Percentiles rank a stretch among this genome's conserved stretches.
Conservation (phyloP, 169 alveolate genomes). For the Eimeria acervulina region DNA sequence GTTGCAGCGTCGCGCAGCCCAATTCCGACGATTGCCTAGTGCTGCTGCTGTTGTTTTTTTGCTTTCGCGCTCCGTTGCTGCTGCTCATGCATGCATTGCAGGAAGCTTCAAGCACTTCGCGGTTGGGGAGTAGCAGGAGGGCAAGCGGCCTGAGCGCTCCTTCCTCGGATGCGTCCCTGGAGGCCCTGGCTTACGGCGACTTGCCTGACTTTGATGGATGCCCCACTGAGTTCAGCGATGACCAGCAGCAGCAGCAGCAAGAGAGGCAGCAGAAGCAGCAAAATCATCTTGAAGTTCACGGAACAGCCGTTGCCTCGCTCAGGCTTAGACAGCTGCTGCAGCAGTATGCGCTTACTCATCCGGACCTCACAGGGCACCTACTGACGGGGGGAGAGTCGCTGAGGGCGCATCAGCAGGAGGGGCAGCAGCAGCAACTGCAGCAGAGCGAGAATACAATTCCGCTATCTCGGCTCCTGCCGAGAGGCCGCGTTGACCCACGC, state of each 20-base stretch:
- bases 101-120: slow-evolving; percentile 50
- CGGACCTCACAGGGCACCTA: neutral
- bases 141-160: slow-evolving; percentile 45
- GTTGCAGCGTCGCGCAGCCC: neutral
- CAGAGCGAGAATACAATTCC: slow-evolving; percentile 31
- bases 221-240: slow-evolving; percentile 27
- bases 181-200: slow-evolving; percentile 33
- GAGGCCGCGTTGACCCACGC: slow-evolving; percentile 62
- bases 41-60: neutral
- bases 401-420: neutral
- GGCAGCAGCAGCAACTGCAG: slow-evolving; percentile 18
- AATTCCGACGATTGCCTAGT: neutral
- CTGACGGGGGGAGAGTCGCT: neutral
- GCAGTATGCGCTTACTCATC: slow-evolving; percentile 29
- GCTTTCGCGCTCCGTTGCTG: neutral
- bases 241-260: slow-evolving; percentile 35
- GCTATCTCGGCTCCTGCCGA: slow-evolving; percentile 36
- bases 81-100: neutral
- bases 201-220: slow-evolving; percentile 20
- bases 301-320: slow-evolving; percentile 36
- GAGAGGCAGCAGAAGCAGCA: neutral
- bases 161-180: slow-evolving; percentile 52
- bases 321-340: slow-evolving; percentile 63
- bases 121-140: slow-evolving; percentile 57
- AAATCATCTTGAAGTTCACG: slow-evolving; percentile 5